Percentiles rank a stretch among this genome's conserved stretches.
phyloP scores from a whole-genome alignment of 768 basidiomycete genomes.

The Pleurotus djamor region DNA sequence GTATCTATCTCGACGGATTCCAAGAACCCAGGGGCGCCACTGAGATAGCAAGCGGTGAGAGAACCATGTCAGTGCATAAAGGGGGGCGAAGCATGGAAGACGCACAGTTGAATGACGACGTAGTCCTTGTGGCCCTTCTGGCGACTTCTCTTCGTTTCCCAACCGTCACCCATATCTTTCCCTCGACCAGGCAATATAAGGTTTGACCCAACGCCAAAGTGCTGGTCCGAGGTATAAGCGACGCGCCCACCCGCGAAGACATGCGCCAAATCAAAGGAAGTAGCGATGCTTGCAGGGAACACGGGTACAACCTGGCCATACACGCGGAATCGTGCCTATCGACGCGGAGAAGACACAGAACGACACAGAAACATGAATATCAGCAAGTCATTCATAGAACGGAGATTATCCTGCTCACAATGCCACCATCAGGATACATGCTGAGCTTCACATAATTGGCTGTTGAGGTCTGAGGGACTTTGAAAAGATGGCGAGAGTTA shows the following conservation, averaged over 20 bases:
- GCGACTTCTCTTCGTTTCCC: constrained; percentile 94
- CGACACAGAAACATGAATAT: background rate
- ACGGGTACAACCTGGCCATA: constrained; percentile 79
- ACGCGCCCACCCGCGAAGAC: constrained; percentile 89
- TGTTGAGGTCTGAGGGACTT: constrained; percentile 46
- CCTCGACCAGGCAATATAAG: constrained; percentile 86
- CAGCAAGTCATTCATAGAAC: background rate
- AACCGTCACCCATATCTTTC: constrained; percentile 96
- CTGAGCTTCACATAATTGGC: constrained; percentile 86
- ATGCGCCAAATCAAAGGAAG: constrained; percentile 81
- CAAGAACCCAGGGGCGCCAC: constrained; percentile 74
- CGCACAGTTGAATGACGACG: constrained; percentile 87
- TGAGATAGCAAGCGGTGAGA: constrained; percentile 22
- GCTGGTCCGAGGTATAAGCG: constrained; percentile 87
- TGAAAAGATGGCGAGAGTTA: constrained; percentile 86
- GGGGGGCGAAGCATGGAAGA: constrained; percentile 8
- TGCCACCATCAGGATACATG: constrained; percentile 97
- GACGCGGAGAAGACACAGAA: background rate
- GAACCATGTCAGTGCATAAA: background rate
- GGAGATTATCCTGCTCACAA: constrained; percentile 51
- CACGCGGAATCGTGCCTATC: constrained; percentile 86
- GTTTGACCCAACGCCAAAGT: constrained; percentile 91
- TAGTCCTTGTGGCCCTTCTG: constrained; percentile 84
- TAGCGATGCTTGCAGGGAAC: constrained; percentile 44
- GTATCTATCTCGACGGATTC: constrained; percentile 89